These are phyloP conservation scores for Oxyria digyna DNA, from an alignment of 148 eudicot genomes.

Conservation along the genomic window DNA sequence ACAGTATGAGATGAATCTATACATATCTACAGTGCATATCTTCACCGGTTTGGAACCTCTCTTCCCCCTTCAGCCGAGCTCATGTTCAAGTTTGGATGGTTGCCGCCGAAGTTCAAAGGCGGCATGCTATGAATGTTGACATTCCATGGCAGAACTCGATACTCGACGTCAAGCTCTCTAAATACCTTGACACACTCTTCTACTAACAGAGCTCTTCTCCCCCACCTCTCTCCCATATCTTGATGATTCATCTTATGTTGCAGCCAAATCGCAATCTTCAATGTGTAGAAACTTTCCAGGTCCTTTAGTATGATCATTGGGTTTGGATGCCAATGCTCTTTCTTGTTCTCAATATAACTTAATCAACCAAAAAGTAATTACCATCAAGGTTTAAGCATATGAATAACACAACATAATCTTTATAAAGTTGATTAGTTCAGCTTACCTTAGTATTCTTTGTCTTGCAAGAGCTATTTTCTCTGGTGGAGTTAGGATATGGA, in stretches of 20 bases:
- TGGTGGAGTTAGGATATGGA: constrained; percentile 51
- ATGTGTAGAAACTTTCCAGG: constrained; percentile 56
- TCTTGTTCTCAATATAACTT: constrained; percentile 76
- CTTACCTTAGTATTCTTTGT: constrained; percentile 26
- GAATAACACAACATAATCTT: no score
- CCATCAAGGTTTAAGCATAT: neutral
- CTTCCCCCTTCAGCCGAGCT: neutral
- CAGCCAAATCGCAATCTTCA: constrained; percentile 54
- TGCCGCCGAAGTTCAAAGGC: neutral
- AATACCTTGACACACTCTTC: constrained; percentile 66
- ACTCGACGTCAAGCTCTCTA: constrained; percentile 46
- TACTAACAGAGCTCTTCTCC: constrained; percentile 52
- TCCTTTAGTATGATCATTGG: constrained; percentile 60
- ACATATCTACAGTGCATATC: neutral
- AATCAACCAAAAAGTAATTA: neutral
- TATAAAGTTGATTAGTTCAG: neutral
- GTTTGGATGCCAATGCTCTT: constrained; percentile 58
- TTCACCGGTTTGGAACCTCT: neutral
- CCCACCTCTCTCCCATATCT: constrained; percentile 38
- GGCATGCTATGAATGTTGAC: constrained; percentile 25
- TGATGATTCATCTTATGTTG: constrained; percentile 80
- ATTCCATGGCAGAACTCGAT: constrained; percentile 64
- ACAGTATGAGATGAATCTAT: neutral
- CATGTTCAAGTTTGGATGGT: neutral
- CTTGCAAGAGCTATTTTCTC: constrained; percentile 55